Conservation (phyloP, 371 early-diverging fungal species). For the Zopfochytrium polystomum region DNA sequence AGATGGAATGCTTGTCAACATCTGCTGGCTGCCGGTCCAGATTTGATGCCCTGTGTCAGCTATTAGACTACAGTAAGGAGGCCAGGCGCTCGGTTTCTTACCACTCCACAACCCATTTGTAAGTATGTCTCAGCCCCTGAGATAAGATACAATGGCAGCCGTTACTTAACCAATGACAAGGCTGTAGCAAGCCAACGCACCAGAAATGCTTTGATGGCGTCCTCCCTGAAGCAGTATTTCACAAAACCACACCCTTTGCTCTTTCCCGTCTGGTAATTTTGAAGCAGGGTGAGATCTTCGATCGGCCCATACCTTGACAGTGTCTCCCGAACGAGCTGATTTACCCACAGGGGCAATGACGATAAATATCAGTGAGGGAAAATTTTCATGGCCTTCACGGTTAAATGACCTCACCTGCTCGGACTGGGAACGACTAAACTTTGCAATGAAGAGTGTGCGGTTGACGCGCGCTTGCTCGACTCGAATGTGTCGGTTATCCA, state of each 20-base stretch:
- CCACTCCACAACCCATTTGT: conserved; percentile 69
- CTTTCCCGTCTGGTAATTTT: conserved; percentile 42
- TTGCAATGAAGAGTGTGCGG: conserved; percentile 67
- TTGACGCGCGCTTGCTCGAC: conserved; percentile 84
- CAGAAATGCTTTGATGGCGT: conserved; percentile 73
- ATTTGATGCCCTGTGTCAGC: conserved; percentile 33
- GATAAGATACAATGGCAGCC: not conserved
- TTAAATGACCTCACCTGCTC: conserved; percentile 9
- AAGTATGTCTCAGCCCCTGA: conserved; percentile 34
- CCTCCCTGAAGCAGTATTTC: conserved; percentile 73
- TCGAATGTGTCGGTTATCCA: conserved; percentile 73
- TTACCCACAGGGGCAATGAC: not conserved
- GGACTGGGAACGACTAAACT: conserved; percentile 31
- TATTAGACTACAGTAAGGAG: conserved; percentile 24
- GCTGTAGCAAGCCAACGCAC: conserved; percentile 33
- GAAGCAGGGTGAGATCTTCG: conserved; percentile 65
- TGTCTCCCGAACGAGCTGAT: conserved; percentile 36
- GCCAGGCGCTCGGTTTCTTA: conserved; percentile 22
- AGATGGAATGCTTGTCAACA: conserved; percentile 59
- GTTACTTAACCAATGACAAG: not conserved
- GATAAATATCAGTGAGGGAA: not conserved
- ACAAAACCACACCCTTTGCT: conserved; percentile 63
- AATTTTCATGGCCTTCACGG: not conserved
- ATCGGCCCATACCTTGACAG: conserved; percentile 61
- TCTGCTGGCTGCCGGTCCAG: conserved; percentile 45